Base-by-base conservation (phyloP, 176 grass and related monocot genomes). In the Hordeum marinum region DNA sequence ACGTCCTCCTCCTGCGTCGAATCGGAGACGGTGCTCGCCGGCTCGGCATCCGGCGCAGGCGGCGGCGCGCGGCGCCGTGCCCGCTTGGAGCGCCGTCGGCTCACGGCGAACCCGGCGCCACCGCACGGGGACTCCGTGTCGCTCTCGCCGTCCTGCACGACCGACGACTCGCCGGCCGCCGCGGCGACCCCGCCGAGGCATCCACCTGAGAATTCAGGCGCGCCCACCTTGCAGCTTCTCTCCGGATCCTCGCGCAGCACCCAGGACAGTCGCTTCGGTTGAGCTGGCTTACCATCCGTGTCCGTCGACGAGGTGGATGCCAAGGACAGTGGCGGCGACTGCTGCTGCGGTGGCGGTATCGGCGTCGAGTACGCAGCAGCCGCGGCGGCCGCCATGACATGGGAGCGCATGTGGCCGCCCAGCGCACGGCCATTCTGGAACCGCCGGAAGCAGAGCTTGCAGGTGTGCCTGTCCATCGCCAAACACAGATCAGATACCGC, bases 391-490 rank as follows among this genome's bases (percentile, higher is more conserved):
- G 79, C 70, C 88, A 91, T 85, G 83, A 95, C 91, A 45, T 98
- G 96, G 78, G 97, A 99, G 35, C 97, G 94, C 97, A 99, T 99
- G 88, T 99, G 97, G 35, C 97, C 94, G 42, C 97, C 96, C 23
- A 98, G 89, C 2, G 93, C 96, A 14, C 89, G 91, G 83, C 93
- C 93, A 61, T 95, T 98, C 46, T 89, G 84, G 91, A 98, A 99
- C 65, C 88, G 84, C 66, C 97, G 91, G 86, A 88, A 94, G 81
- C 97, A 95, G 68, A 95, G 89, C 89, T 89, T 95, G 89, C 97
- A 99, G 63, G 85, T 83, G 86, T 99, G 90, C 88, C 83, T 84
- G 80, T 91, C 91, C 97, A 96, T 95, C 55, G 59, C 87, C 42
- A 48, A 34, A 0, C 9, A 41, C 12, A 63, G 61, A 81, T 40